These are phyloP conservation scores for Fusarium xyrophilum DNA, from an alignment of 2,329 filamentous ascomycete species.

Conservation along the genomic window DNA sequence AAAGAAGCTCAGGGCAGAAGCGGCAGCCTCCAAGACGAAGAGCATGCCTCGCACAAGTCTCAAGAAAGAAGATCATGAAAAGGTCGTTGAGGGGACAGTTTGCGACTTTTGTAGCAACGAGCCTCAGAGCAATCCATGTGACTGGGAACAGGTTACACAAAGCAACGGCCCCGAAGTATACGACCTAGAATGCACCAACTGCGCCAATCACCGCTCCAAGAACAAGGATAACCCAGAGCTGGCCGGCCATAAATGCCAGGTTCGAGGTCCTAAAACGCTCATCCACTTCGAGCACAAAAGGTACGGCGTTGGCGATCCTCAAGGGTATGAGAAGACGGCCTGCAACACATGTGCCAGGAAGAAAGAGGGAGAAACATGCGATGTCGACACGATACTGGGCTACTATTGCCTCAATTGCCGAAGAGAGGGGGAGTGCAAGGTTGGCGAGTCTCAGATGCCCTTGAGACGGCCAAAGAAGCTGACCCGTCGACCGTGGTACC, in stretches of 20 bases:
- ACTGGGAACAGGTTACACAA: conserved; percentile 1
- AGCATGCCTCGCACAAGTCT: background rate
- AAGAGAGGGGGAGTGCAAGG: background rate
- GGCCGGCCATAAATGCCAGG: conserved; percentile 10
- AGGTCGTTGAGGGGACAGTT: background rate
- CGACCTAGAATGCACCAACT: conserved; percentile 27
- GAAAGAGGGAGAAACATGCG: background rate
- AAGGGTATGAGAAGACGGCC: background rate
- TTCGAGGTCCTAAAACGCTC: background rate
- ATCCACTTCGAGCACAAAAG: conserved; percentile 9
- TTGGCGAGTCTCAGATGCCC: background rate
- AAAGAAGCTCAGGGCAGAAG: background rate
- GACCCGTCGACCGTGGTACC: conserved; percentile 17
- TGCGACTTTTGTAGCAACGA: conserved; percentile 23
- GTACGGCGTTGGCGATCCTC: conserved; percentile 20
- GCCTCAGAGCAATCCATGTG: background rate
- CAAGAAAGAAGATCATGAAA: background rate
- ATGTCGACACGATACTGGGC: conserved; percentile 25
- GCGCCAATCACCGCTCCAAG: conserved; percentile 26
- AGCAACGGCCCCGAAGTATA: background rate
- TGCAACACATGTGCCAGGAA: conserved; percentile 2
- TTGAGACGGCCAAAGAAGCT: conserved; percentile 8
- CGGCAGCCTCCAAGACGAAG: background rate
- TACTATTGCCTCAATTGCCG: conserved; percentile 25
- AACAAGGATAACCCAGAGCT: background rate